Percentiles rank a stretch among this genome's conserved stretches.
phyloP scores from a whole-genome alignment of 176 grass and related monocot genomes.

The Puccinellia tenuiflora region DNA sequence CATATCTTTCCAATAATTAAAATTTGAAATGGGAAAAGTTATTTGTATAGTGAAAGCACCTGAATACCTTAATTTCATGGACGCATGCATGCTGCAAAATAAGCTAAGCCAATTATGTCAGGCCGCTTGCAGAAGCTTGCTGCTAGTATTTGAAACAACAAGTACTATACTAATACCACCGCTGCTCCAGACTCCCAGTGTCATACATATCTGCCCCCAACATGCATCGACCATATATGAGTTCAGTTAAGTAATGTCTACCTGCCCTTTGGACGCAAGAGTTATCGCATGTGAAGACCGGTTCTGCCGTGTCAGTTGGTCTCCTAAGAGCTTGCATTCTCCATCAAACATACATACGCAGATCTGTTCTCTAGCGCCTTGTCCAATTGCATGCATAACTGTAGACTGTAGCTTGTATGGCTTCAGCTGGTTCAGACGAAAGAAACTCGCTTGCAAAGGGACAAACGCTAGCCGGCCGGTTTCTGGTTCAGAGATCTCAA shows the following conservation, averaged over 20 bases:
- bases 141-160: background rate
- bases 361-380: constrained; percentile 16
- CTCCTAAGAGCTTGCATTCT: background rate
- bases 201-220: background rate
- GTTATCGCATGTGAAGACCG: constrained; percentile 21
- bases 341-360: background rate
- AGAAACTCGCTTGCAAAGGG: constrained; percentile 22
- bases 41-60: too few relatives aligned
- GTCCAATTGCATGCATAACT: constrained; percentile 26
- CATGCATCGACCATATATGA: background rate
- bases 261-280: constrained; percentile 15
- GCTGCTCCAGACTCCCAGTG: background rate
- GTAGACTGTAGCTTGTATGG: constrained; percentile 29
- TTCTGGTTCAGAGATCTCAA: constrained; percentile 21
- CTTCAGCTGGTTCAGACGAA: constrained; percentile 10
- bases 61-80: background rate
- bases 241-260: background rate
- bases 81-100: background rate
- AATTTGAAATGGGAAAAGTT: too few relatives aligned
- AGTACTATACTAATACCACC: background rate
- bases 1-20: background rate
- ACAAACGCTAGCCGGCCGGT: constrained; percentile 23
- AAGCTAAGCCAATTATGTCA: background rate
- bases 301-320: background rate
- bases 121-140: background rate